phyloP scores from a whole-genome alignment of 2,329 filamentous ascomycete genomes.

The Cladosporium sphaerospermum region DNA sequence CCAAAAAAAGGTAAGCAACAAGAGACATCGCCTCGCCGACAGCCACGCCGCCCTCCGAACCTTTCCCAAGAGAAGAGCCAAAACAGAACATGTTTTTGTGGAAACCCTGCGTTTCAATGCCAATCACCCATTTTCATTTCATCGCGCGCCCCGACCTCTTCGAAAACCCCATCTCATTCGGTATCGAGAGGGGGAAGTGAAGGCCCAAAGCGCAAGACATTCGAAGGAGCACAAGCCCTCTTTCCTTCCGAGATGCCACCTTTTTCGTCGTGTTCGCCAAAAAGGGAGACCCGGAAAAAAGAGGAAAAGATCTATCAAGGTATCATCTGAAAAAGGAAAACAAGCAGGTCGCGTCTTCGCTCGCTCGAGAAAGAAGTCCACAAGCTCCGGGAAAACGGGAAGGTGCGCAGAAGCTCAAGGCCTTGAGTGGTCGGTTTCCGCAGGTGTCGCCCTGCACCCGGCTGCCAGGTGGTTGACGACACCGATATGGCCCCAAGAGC shows the following conservation, averaged over 20 bases:
- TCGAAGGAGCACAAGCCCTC: neutral
- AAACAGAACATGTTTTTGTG: neutral
- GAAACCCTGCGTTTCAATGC: constrained; percentile 4
- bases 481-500: constrained; percentile 9
- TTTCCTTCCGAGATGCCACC: constrained; percentile 8
- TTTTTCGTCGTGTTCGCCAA: neutral
- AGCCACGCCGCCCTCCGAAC: no score
- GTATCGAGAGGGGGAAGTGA: neutral
- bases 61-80: no score
- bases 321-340: constrained; percentile 15
- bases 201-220: neutral
- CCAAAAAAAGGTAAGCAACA: no score
- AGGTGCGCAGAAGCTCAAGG: constrained; percentile 11
- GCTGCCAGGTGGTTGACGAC: constrained; percentile 12
- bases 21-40: no score
- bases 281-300: neutral
- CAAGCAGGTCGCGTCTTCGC: constrained; percentile 9
- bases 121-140: constrained; percentile 1
- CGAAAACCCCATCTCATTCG: neutral
- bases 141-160: neutral
- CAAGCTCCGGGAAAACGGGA: neutral
- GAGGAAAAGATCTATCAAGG: constrained; percentile 16
- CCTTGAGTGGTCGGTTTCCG: constrained; percentile 2
- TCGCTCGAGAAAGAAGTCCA: neutral
- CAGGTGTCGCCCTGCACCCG: constrained; percentile 7